Conservation (phyloP, 2,329 filamentous ascomycete genomes). For the Dryadomyces quercus-mongolicae region DNA sequence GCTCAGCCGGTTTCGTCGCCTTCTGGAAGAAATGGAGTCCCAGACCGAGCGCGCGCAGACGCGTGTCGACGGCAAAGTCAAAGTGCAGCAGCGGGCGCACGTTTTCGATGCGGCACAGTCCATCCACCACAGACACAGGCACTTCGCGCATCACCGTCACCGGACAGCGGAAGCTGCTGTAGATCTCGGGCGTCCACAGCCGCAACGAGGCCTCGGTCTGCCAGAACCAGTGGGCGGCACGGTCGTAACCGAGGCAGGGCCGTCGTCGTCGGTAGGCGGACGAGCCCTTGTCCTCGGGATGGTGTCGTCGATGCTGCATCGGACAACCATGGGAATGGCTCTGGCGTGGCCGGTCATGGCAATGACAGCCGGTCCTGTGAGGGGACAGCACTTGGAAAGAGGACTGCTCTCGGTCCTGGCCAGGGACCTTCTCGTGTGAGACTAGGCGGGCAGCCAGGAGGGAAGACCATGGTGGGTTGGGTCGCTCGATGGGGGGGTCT, state of each 20-base stretch:
- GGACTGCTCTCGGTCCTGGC: conserved; percentile 1
- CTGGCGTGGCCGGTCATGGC: conserved; percentile 2
- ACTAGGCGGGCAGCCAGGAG: conserved; percentile 1
- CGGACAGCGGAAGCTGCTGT: conserved; percentile 13
- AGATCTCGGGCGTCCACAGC: conserved; percentile 17
- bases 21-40: conserved; percentile 9
- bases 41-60: conserved; percentile 13
- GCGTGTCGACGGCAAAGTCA: conserved; percentile 15
- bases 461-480: background rate
- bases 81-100: conserved; percentile 13
- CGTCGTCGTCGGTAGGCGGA: background rate
- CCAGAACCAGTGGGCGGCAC: conserved; percentile 15
- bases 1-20: conserved; percentile 12
- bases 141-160: conserved; percentile 15
- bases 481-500: background rate
- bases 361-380: conserved; percentile 9
- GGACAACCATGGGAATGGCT: too few relatives aligned
- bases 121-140: conserved; percentile 11
- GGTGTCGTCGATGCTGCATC: background rate
- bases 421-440: background rate
- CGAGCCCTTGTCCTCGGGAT: background rate
- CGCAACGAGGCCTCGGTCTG: conserved; percentile 15
- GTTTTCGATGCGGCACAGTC: conserved; percentile 5
- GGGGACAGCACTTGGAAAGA: conserved; percentile 10
- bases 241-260: conserved; percentile 9